Base-by-base conservation (phyloP, 495 filamentous ascomycete genomes). In the Trypethelium eluteriae region DNA sequence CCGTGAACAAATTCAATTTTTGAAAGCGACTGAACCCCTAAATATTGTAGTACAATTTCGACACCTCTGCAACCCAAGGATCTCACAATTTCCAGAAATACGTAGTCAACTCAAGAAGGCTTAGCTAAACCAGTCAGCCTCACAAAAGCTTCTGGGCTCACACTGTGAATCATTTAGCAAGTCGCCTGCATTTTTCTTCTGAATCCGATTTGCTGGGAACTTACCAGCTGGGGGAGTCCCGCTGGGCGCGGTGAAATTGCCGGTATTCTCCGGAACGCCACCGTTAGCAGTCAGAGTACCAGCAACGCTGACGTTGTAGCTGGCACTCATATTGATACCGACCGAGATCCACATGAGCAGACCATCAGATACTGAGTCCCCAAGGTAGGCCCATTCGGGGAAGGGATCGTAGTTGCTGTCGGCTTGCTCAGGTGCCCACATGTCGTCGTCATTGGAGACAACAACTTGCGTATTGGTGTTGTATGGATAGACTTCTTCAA, bases 321-420 rank as follows among this genome's bases (percentile, higher is more conserved):
- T 78, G 2, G 74, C 75, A 9, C 79, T 81, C 1, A 78, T 75
- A 66, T 86, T 84, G 69, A 87, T 76, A 44, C 81, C 84, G n/a
- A 85, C 78, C 74, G 83, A 80, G 53, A 87, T 79, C 81, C 81
- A 86, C 2, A 75, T 82, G 67, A 85, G 79, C n/a, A 85, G 65
- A 2, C 84, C 83, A 66, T 83, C 81, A 47, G 72, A 66, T 25
- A 84, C 74, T 12, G 65, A 70, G 66, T 80, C 77, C 25, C 84
- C 84, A 25, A 86, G 76, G 34, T 79, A 76, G 2, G 83, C 78
- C 70, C 82, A 87, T 69, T 86, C 78, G 70, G 84, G 73, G 67
- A 86, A 77, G 0, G 85, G 85, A 68, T 87, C 84, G 64, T 81
- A 82, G 38, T 73, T 78, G 9, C 79, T 81, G 18, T 82, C 80